These are phyloP conservation scores for Microdochium paspali DNA, from an alignment of 2,329 filamentous ascomycete genomes.

Conservation along the genomic window DNA sequence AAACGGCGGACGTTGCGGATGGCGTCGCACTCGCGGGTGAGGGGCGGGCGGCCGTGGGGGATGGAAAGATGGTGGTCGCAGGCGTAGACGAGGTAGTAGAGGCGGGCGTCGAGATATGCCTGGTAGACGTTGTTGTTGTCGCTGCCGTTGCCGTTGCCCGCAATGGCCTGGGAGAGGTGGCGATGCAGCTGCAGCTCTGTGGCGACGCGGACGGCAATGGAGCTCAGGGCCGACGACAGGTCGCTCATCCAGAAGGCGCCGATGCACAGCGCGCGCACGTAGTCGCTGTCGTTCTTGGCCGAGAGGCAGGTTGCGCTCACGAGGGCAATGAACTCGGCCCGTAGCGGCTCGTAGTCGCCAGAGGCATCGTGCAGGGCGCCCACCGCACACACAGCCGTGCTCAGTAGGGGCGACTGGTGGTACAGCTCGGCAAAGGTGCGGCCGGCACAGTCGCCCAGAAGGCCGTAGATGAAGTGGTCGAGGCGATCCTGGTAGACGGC, in stretches of 20 bases:
- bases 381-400: conserved; percentile 46
- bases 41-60: conserved; percentile 30
- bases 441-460: conserved; percentile 31
- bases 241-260: conserved; percentile 58
- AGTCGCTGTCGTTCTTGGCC: conserved; percentile 43
- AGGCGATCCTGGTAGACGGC: conserved; percentile 37
- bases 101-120: conserved; percentile 43
- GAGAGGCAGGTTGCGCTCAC: conserved; percentile 1
- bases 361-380: conserved; percentile 37
- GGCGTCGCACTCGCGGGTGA: conserved; percentile 6
- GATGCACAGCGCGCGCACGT: conserved; percentile 50
- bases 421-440: conserved; percentile 39
- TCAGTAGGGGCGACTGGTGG: conserved; percentile 42
- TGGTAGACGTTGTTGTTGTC: too few relatives aligned
- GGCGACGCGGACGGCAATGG: conserved; percentile 46
- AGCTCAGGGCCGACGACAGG: conserved; percentile 44
- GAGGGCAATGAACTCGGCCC: conserved; percentile 1
- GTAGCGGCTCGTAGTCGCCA: conserved; percentile 2
- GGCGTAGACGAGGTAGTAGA: conserved; percentile 57
- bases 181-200: conserved; percentile 48
- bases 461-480: conserved; percentile 38
- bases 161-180: conserved; percentile 37
- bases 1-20: conserved; percentile 4
- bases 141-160: too few relatives aligned
- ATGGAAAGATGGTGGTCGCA: conserved; percentile 60